These are phyloP conservation scores for Phaeosphaeriaceae sp. DNA, from an alignment of 2,329 filamentous ascomycete genomes.

Conservation along the genomic window DNA sequence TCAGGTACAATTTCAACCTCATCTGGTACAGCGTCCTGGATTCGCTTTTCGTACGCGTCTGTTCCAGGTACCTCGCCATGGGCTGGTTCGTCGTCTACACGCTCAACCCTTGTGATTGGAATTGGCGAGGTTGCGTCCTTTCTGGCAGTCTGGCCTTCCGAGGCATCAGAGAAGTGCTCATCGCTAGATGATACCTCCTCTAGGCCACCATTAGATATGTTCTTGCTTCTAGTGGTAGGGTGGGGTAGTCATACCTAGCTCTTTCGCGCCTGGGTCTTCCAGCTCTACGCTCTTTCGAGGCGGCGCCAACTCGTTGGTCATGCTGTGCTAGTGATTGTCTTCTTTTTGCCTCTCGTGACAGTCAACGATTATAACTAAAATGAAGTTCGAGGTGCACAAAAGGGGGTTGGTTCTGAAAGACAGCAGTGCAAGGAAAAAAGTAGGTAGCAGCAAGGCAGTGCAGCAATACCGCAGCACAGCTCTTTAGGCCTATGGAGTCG, in stretches of 20 bases:
- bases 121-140: constrained; percentile 60
- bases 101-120: constrained; percentile 67
- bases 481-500: constrained; percentile 19
- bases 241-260: constrained; percentile 54
- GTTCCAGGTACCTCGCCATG: constrained; percentile 69
- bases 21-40: constrained; percentile 67
- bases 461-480: constrained; percentile 19
- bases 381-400: background rate
- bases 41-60: constrained; percentile 63
- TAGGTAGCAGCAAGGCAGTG: constrained; percentile 5
- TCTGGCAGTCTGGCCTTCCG: constrained; percentile 58
- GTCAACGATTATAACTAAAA: background rate
- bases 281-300: constrained; percentile 62
- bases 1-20: constrained; percentile 64
- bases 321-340: constrained; percentile 22
- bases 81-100: constrained; percentile 63
- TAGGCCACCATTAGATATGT: constrained; percentile 18
- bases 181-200: constrained; percentile 58
- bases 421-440: background rate
- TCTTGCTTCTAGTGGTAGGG: background rate
- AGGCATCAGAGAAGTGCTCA: constrained; percentile 71
- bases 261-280: constrained; percentile 63
- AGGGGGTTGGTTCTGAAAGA: background rate
- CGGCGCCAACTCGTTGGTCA: constrained; percentile 57
- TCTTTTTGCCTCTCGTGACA: constrained; percentile 1